Conservation (phyloP, 208 protist species). For the Endotrypanum monterogeii region DNA sequence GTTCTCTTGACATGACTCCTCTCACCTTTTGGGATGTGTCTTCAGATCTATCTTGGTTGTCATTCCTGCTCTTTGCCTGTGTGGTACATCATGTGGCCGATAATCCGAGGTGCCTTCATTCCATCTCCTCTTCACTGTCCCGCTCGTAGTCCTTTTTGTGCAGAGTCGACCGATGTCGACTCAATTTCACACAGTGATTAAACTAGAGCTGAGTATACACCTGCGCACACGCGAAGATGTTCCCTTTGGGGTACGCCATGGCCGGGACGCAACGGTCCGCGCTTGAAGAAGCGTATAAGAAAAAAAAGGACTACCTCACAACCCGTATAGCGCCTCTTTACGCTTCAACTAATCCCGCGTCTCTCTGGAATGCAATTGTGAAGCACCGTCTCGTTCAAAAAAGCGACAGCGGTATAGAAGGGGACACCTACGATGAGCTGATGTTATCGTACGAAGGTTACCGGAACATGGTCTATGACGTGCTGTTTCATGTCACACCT, state of each 20-base stretch:
- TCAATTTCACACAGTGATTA: not conserved
- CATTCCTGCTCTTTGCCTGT: not conserved
- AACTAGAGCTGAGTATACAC: not conserved
- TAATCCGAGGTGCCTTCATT: not conserved
- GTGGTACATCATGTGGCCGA: not conserved
- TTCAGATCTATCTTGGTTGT: not conserved
- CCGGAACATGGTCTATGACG: slow-evolving; percentile 67
- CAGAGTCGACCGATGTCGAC: not conserved
- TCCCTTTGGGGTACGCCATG: slow-evolving; percentile 29
- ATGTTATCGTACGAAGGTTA: slow-evolving; percentile 74
- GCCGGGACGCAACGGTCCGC: slow-evolving; percentile 27
- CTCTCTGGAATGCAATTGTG: slow-evolving; percentile 77
- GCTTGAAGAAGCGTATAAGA: slow-evolving; percentile 43
- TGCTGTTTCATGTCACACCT: slow-evolving; percentile 63
- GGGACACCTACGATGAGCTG: slow-evolving; percentile 72
- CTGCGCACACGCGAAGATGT: slow-evolving; percentile 11
- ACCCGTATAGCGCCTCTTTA: slow-evolving; percentile 49
- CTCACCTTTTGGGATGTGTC: too few species aligned
- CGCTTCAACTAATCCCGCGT: slow-evolving; percentile 69
- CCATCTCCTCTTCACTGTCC: not conserved
- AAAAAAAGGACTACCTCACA: slow-evolving; percentile 56
- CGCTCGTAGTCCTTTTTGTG: not conserved
- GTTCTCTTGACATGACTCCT: not conserved
- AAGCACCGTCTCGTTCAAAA: slow-evolving; percentile 48
- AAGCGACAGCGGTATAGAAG: slow-evolving; percentile 8